Percentiles rank a stretch among this genome's conserved stretches.
These are phyloP conservation scores for Casuarina cunninghamiana DNA, from an alignment of 306 rosid species.

Conservation along the genomic window DNA sequence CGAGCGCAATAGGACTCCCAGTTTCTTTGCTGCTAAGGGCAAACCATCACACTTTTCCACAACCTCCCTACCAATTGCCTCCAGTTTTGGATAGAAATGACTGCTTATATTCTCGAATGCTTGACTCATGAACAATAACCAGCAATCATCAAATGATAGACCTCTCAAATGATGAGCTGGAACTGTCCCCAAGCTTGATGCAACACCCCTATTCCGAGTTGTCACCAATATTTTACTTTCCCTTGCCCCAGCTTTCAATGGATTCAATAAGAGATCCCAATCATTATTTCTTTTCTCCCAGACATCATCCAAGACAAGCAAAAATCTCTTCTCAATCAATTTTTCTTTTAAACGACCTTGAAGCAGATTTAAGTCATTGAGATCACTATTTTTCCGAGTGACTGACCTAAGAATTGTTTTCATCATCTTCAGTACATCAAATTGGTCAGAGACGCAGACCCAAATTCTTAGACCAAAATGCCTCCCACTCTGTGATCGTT, in stretches of 20 bases:
- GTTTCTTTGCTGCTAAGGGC: slow-evolving; percentile 46
- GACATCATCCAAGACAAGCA: slow-evolving; percentile 50
- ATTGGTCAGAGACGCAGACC: slow-evolving; percentile 37
- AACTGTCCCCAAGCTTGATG: slow-evolving; percentile 36
- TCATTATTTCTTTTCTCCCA: slow-evolving; percentile 41
- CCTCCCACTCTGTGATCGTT: slow-evolving; percentile 22
- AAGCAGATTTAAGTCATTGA: slow-evolving; percentile 46
- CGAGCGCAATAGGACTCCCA: slow-evolving; percentile 40
- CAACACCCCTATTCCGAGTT: slow-evolving; percentile 41
- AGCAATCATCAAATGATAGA: slow-evolving; percentile 39
- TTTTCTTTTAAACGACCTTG: slow-evolving; percentile 42
- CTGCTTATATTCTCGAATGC: slow-evolving; percentile 33
- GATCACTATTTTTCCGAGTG: slow-evolving; percentile 18
- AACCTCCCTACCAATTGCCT: slow-evolving; percentile 36
- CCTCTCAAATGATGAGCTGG: slow-evolving; percentile 27
- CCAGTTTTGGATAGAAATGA: slow-evolving; percentile 16
- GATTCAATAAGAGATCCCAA: slow-evolving; percentile 46
- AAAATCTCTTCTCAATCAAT: slow-evolving; percentile 33
- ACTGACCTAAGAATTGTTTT: slow-evolving; percentile 40
- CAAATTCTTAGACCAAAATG: slow-evolving; percentile 28
- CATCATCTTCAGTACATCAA: slow-evolving; percentile 37
- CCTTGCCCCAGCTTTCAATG: slow-evolving; percentile 31
- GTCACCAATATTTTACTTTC: slow-evolving; percentile 58
- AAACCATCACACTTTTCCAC: slow-evolving; percentile 44
- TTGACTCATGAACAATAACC: slow-evolving; percentile 41